Conservation (phyloP, 495 filamentous ascomycete species). For the Talaromyces liani region DNA sequence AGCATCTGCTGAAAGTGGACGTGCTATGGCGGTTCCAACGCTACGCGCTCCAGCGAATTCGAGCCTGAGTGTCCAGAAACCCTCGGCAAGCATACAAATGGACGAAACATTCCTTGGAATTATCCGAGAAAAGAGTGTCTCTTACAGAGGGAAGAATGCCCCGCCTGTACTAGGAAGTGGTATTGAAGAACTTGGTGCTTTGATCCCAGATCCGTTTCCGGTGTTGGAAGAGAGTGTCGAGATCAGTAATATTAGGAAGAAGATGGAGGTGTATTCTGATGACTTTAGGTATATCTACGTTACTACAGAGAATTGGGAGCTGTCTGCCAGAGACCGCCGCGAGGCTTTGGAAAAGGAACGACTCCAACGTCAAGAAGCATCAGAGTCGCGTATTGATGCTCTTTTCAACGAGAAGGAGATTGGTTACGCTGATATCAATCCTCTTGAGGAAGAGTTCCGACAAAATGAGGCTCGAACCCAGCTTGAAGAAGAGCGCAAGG, state of each 20-base stretch:
- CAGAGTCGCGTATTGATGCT: constrained; percentile 44
- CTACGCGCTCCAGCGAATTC: constrained; percentile 13
- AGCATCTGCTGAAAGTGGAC: constrained; percentile 34
- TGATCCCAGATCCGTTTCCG: constrained; percentile 27
- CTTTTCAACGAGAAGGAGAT: constrained; percentile 55
- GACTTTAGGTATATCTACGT: constrained; percentile 45
- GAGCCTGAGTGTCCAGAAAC: constrained; percentile 11
- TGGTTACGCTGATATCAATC: constrained; percentile 53
- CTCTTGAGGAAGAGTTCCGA: constrained; percentile 54
- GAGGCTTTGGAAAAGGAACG: constrained; percentile 41
- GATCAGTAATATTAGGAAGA: constrained; percentile 27
- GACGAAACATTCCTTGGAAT: constrained; percentile 41
- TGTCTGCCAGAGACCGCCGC: constrained; percentile 30
- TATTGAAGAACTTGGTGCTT: constrained; percentile 28
- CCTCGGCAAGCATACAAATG: constrained; percentile 17
- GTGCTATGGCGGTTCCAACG: constrained; percentile 29
- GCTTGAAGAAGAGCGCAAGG: constrained; percentile 46
- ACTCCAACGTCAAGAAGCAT: constrained; percentile 44
- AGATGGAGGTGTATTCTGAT: constrained; percentile 28
- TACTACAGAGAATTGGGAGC: constrained; percentile 40
- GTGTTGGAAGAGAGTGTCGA: constrained; percentile 29
- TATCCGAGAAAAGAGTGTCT: constrained; percentile 38
- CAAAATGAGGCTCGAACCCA: constrained; percentile 45
- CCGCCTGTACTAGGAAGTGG: not conserved
- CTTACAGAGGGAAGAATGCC: constrained; percentile 19